Base-by-base conservation (phyloP, 129 eudicot species). In the Lonicera japonica region DNA sequence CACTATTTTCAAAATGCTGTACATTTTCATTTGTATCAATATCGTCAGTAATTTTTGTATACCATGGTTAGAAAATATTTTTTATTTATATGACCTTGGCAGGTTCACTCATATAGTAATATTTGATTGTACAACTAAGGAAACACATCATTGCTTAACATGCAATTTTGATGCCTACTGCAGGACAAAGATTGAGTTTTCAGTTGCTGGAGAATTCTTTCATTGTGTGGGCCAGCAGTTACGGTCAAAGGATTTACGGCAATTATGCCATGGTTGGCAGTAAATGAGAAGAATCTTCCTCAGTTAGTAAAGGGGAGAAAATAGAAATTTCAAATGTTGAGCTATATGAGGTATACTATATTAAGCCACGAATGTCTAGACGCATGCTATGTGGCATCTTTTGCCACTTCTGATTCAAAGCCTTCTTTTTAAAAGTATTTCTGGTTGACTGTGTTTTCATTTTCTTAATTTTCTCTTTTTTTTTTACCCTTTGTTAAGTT, bases 201-300 rank as follows among this genome's bases (percentile, higher is more conserved):
- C 78, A 58, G 79, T 69, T 46, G 89, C 80, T 48, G 89, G 97
- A 59, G 95, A 90, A 75, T 61, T 24, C 52, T 90, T 90, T 65
- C 65, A 67, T 58, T 90, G 95, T 77, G 72, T 73, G 25, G 97
- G 97, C 52, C 84, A 81, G 61, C 82, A 48, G 92, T 86, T 43
- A 81, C 73, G 0, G 75, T 68, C n/a, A 75, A 86, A 66, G 97
- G 97, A 67, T 90, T 83, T 70, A 83, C 97, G 34, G 63, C 92
- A 11, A 75, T 90, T 45, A 86, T 90, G 97, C 92, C 97, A 54
- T 90, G 97, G 97, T 70, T 83, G 80, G 95, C 89, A 62, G 83
- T 90, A 34, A 72, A 61, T 6, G 97, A 90, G 83, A 90, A 78
- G 60, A 86, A 66, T 66, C 75, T 90, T 66, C 97, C 97, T 56